Evolutionary conservation across 495 filamentous ascomycete species (phyloP).

Genomic region (Friedmanniomyces simplex): DNA sequence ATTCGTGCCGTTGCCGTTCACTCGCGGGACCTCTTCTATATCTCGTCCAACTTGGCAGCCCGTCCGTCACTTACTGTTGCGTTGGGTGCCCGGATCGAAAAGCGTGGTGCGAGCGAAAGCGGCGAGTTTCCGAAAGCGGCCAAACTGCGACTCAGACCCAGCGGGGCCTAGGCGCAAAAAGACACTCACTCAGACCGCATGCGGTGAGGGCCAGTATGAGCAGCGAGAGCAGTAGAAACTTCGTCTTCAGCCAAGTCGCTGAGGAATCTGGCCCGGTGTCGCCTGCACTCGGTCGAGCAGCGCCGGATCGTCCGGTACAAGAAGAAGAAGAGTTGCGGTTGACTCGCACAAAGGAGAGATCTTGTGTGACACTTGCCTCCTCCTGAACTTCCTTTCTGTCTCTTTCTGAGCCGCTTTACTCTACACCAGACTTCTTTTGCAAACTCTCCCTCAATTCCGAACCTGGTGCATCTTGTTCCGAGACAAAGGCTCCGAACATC

Average conservation of each 20-base stretch:
- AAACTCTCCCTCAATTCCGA: neutral
- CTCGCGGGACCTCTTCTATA: conserved; percentile 1
- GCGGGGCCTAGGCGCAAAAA: conserved; percentile 20
- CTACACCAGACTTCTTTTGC: conserved; percentile 3
- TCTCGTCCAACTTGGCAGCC: neutral
- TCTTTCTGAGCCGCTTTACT: neutral
- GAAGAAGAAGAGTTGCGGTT: conserved; percentile 4
- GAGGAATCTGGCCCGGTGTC: neutral
- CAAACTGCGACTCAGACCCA: conserved; percentile 17
- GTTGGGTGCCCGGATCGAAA: neutral
- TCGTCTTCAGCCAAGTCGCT: conserved; percentile 11
- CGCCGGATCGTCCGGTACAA: neutral
- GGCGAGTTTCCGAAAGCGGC: conserved; percentile 21
- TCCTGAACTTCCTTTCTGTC: conserved; percentile 6
- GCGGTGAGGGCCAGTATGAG: conserved; percentile 13
- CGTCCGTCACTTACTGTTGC: neutral
- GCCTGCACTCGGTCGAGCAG: conserved; percentile 9
- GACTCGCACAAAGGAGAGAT: conserved; percentile 21
- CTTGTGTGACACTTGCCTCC: conserved; percentile 12
- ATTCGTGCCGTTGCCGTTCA: neutral
- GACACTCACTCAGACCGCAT: conserved; percentile 13
- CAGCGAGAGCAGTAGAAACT: neutral
- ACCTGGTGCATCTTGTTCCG: neutral
- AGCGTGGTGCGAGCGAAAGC: conserved; percentile 1
- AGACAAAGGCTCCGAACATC: conserved; percentile 13